Base-by-base conservation (phyloP, 257 asterid genomes). In the Hygrophila difformis region DNA sequence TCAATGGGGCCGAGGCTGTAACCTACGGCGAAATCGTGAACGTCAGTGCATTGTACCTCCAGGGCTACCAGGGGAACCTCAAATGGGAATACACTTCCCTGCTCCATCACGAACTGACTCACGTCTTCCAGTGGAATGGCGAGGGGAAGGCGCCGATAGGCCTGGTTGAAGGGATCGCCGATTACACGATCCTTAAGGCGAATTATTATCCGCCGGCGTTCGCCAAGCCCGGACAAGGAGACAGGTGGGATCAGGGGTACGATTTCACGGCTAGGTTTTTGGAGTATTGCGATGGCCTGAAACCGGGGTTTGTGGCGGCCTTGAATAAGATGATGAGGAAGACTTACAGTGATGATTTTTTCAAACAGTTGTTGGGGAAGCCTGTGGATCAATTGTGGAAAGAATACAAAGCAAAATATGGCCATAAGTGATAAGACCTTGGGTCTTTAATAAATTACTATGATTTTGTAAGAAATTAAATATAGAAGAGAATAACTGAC, bases 231-330 rank as follows among this genome's bases (percentile, higher is more conserved):
- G 79, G 79, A 5, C 35, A 18, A 26, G 79, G 79, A 10, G 62
- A 63, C 0, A 55, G 9, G 15, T 72, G 79, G 79, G 75, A 72
- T 39, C 68, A 67, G 48, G 79, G 79, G 9, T 72, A 72, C 3
- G 79, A 64, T 62, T 28, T 72, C 17, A 72, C 79, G 61, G 79
- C 79, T 0, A 37, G 74, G 59, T 70, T 75, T 24, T 37, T 75
- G 57, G 76, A 74, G 39, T 74, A 74, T 1, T 70, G 75, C 10
- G 75, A 74, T 1, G 62, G 33, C 24, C 10, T 64, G 57, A 63
- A 33, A 22, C 15, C 63, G 0, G 78, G 82, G 38, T 74, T 74
- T 37, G 71, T 62, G 1, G 75, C 75, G 0, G 54, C 2, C 7
- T 29, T 74, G 67, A 74, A 74, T 47, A 55, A 55, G 44, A 67